These are phyloP conservation scores for Coriaria nepalensis DNA, from an alignment of 306 rosid species.

Conservation along the genomic window DNA sequence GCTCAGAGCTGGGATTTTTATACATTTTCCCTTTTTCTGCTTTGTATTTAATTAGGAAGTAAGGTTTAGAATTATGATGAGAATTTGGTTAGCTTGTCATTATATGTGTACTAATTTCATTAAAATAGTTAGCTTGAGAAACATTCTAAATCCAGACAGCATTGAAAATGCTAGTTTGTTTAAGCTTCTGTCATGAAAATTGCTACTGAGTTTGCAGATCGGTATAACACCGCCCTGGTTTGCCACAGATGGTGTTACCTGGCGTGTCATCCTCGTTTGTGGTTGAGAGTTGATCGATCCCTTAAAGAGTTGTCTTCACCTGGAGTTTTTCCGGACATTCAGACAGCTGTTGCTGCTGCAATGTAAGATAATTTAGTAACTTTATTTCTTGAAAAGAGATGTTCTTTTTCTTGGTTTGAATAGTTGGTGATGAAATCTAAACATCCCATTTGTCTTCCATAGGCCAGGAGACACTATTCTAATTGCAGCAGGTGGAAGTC, in stretches of 20 bases:
- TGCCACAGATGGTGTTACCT: conserved; percentile 96
- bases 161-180: not conserved
- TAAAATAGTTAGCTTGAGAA: too few species aligned
- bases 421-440: conserved; percentile 1
- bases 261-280: conserved; percentile 91
- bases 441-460: conserved; percentile 6
- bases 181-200: conserved; percentile 34
- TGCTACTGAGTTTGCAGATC: conserved; percentile 97
- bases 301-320: conserved; percentile 53
- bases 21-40: too few species aligned
- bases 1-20: too few species aligned
- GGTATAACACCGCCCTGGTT: conserved; percentile 99
- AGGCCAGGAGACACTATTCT: conserved; percentile 96
- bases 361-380: conserved; percentile 32
- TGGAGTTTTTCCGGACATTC: conserved; percentile 69
- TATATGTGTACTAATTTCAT: too few species aligned
- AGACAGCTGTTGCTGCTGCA: conserved; percentile 78
- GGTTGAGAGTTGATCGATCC: conserved; percentile 90
- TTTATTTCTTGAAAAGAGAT: too few species aligned
- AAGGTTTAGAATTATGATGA: too few species aligned
- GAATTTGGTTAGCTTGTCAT: too few species aligned
- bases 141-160: too few species aligned
- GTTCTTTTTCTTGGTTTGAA: too few species aligned
- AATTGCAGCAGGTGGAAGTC: conserved; percentile 78
- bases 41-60: too few species aligned